Evolutionary conservation across 2,329 filamentous ascomycete species (phyloP).

Genomic region (Alternaria sp.): DNA sequence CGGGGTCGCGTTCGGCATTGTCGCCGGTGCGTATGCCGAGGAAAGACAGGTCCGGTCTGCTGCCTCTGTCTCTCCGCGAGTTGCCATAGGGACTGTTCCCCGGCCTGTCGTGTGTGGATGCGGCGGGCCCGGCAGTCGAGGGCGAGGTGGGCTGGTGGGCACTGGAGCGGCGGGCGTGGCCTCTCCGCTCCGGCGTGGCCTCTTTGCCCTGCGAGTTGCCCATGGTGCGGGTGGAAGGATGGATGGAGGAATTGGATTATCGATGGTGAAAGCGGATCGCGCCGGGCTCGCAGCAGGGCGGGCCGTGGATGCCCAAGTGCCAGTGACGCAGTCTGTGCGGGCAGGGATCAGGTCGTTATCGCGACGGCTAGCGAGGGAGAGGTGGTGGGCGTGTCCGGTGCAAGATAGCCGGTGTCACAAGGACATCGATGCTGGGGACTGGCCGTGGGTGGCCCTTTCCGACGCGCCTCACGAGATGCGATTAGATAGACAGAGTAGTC

Average conservation of each 20-base stretch:
- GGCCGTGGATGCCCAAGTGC: constrained; percentile 25
- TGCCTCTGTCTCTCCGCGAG: constrained; percentile 58
- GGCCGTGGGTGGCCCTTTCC: constrained; percentile 14
- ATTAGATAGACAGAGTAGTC: constrained; percentile 14
- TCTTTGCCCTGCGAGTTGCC: constrained; percentile 59
- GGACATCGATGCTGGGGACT: constrained; percentile 41
- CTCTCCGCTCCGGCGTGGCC: constrained; percentile 45
- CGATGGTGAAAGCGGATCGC: constrained; percentile 21
- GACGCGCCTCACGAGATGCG: constrained; percentile 20
- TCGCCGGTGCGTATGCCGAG: constrained; percentile 62
- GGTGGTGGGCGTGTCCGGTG: constrained; percentile 22
- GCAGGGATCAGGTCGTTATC: constrained; percentile 21
- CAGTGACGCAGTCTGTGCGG: constrained; percentile 15
- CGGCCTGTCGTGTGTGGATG: constrained; percentile 37
- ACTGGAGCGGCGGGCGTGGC: constrained; percentile 43
- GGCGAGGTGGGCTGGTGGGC: constrained; percentile 41
- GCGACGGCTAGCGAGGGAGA: constrained; percentile 14
- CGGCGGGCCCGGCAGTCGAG: constrained; percentile 31
- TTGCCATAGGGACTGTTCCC: constrained; percentile 48
- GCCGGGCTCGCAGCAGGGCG: constrained; percentile 24
- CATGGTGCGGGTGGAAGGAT: constrained; percentile 38
- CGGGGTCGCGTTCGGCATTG: constrained; percentile 56
- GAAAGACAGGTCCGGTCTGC: constrained; percentile 65
- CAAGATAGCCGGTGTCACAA: constrained; percentile 46
- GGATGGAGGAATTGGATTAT: constrained; percentile 6